phyloP scores from a whole-genome alignment of 2,329 filamentous ascomycete species.

The Neonectria sp. region DNA sequence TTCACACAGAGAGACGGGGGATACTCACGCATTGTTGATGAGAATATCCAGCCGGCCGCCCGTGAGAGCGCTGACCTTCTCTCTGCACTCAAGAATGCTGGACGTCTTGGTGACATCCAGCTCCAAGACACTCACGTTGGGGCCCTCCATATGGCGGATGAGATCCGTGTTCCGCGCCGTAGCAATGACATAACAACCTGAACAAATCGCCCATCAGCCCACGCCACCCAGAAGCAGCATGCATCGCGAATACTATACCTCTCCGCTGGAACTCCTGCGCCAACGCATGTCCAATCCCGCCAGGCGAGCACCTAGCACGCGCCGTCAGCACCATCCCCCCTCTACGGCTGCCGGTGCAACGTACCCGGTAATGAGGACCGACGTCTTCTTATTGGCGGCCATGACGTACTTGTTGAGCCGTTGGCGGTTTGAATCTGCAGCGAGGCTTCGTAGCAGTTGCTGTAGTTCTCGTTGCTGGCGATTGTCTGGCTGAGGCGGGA shows the following conservation, averaged over 20 bases:
- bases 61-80: conserved; percentile 63
- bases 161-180: conserved; percentile 67
- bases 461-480: neutral
- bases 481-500: neutral
- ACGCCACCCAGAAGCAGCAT: neutral
- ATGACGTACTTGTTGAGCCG: conserved; percentile 25
- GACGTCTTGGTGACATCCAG: conserved; percentile 69
- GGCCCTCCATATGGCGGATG: conserved; percentile 59
- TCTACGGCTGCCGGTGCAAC: conserved; percentile 23
- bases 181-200: conserved; percentile 67
- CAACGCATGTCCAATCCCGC: conserved; percentile 70
- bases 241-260: conserved; percentile 54
- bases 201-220: no score
- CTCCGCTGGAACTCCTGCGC: conserved; percentile 67
- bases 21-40: conserved; percentile 70
- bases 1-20: neutral
- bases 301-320: conserved; percentile 66
- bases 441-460: neutral
- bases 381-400: conserved; percentile 56
- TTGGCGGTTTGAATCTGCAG: neutral
- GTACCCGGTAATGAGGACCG: conserved; percentile 67
- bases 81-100: conserved; percentile 65
- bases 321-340: neutral
- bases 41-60: conserved; percentile 70
- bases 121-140: conserved; percentile 65